Evolutionary conservation across 768 basidiomycete species (phyloP).

Genomic region (Multifurca ochricompacta): DNA sequence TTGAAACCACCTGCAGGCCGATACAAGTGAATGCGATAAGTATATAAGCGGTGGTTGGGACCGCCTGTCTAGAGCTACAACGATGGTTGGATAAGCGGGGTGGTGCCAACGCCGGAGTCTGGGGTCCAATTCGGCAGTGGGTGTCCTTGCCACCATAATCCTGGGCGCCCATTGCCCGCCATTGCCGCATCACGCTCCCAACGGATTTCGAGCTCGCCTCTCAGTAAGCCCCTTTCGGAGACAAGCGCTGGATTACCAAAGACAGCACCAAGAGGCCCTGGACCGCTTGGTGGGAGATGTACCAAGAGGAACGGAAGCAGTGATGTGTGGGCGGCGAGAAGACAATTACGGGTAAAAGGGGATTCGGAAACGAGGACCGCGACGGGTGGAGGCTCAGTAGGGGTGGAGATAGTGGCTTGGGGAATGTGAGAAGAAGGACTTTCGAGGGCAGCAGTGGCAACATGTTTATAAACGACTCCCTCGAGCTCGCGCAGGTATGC

Average conservation of each 20-base stretch:
- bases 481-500: conserved; percentile 84
- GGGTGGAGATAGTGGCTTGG: conserved; percentile 10
- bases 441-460: neutral
- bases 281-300: conserved; percentile 47
- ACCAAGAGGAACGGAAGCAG: conserved; percentile 72
- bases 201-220: conserved; percentile 53
- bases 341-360: conserved; percentile 62
- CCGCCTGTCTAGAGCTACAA: neutral
- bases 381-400: conserved; percentile 36
- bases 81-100: neutral
- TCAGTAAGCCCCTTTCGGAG: conserved; percentile 45
- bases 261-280: conserved; percentile 38
- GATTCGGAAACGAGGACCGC: conserved; percentile 78
- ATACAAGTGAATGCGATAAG: neutral
- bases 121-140: conserved; percentile 34
- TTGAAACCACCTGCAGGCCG: neutral
- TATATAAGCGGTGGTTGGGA: neutral
- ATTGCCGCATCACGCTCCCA: conserved; percentile 44
- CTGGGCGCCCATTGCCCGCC: conserved; percentile 29
- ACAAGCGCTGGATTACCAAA: conserved; percentile 66
- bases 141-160: conserved; percentile 37
- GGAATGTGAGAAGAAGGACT: conserved; percentile 3
- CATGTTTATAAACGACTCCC: conserved; percentile 64
- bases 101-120: conserved; percentile 6
- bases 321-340: conserved; percentile 66